Conservation (phyloP, 2,329 filamentous ascomycete genomes). For the Curvularia lunata region DNA sequence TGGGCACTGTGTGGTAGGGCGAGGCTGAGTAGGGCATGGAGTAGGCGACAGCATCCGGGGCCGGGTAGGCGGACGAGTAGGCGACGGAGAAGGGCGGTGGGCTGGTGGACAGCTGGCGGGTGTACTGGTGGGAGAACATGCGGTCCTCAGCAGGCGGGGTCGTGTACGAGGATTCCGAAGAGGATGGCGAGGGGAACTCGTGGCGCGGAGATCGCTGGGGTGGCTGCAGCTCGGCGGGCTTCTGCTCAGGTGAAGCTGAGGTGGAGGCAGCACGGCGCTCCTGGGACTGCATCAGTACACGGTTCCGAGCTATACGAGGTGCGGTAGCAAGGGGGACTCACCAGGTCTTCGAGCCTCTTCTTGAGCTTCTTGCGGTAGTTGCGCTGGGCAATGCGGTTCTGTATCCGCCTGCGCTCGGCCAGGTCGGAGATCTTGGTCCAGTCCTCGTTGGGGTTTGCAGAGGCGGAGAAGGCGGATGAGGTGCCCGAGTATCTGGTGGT, state of each 20-base stretch:
- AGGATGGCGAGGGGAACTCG: conserved; percentile 47
- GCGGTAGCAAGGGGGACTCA: conserved; percentile 22
- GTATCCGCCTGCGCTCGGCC: conserved; percentile 89
- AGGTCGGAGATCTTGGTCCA: conserved; percentile 99
- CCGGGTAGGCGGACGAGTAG: conserved; percentile 71
- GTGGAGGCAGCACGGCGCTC: conserved; percentile 76
- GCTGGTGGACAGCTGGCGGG: conserved; percentile 72
- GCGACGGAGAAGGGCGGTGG: conserved; percentile 66
- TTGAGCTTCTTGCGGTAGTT: conserved; percentile 98
- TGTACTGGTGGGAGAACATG: conserved; percentile 70
- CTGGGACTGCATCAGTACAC: conserved; percentile 28
- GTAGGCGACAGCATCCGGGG: conserved; percentile 69
- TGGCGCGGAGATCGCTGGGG: conserved; percentile 46
- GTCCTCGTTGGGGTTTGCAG: conserved; percentile 94
- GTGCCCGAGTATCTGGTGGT: conserved; percentile 73
- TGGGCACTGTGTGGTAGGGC: conserved; percentile 49
- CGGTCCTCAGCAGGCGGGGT: conserved; percentile 69
- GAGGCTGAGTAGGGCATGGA: conserved; percentile 59
- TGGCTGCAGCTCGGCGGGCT: conserved; percentile 60
- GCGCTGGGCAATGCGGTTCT: conserved; percentile 96
- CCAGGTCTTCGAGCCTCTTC: conserved; percentile 81
- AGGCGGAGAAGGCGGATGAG: conserved; percentile 93
- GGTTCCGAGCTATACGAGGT: conserved; percentile 19
- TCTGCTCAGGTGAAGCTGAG: conserved; percentile 65
- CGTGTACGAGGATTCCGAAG: conserved; percentile 46